phyloP scores from a whole-genome alignment of 2,329 filamentous ascomycete genomes.

The Penicillium occitanis region DNA sequence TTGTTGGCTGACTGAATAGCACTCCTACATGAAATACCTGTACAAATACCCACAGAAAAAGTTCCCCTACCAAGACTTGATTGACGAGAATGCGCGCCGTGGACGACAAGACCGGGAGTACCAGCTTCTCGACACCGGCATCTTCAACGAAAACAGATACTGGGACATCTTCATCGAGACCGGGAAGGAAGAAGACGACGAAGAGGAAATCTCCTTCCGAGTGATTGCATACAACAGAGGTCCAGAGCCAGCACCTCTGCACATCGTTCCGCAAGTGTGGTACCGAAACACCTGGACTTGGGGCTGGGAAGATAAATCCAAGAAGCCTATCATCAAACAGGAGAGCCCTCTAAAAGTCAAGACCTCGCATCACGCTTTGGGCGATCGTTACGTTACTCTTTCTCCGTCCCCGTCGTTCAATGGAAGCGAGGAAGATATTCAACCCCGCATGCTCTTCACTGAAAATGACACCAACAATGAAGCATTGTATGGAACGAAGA shows the following conservation, averaged over 20 bases:
- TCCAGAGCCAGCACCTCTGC: slow-evolving; percentile 82
- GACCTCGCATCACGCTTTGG: slow-evolving; percentile 76
- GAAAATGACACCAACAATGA: slow-evolving; percentile 93
- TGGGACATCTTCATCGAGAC: slow-evolving; percentile 98
- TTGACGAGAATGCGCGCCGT: slow-evolving; percentile 78
- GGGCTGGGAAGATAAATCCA: slow-evolving; percentile 73
- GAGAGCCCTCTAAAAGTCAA: slow-evolving; percentile 67
- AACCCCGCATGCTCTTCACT: slow-evolving; percentile 84
- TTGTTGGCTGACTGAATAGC: slow-evolving; percentile 50
- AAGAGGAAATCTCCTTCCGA: slow-evolving; percentile 88
- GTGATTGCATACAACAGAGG: slow-evolving; percentile 96
- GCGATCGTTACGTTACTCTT: slow-evolving; percentile 77
- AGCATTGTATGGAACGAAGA: slow-evolving; percentile 72
- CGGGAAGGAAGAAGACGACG: slow-evolving; percentile 88
- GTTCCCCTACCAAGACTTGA: slow-evolving; percentile 87
- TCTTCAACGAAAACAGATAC: slow-evolving; percentile 86
- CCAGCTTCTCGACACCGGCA: slow-evolving; percentile 83
- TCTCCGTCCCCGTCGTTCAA: slow-evolving; percentile 88
- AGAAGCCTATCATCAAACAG: slow-evolving; percentile 75
- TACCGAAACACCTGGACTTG: slow-evolving; percentile 97
- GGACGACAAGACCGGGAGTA: slow-evolving; percentile 80
- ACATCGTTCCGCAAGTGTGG: slow-evolving; percentile 94
- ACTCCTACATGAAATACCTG: slow-evolving; percentile 98
- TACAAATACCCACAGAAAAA: slow-evolving; percentile 94
- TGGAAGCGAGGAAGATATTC: slow-evolving; percentile 73